Conservation (phyloP, 441 rosid species). For the Mallotus repandus region DNA sequence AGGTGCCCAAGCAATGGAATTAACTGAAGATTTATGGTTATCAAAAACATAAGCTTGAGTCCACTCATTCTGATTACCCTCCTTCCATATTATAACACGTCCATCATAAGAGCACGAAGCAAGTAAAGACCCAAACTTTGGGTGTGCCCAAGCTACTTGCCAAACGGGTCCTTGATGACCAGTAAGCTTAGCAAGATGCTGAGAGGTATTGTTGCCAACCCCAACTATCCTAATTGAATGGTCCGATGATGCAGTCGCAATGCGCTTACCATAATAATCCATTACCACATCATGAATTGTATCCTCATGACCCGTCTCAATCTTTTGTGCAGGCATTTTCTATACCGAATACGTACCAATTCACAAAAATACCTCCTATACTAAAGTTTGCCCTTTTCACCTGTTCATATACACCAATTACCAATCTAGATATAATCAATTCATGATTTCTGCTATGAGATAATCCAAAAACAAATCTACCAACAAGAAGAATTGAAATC, state of each 20-base stretch:
- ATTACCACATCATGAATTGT: constrained; percentile 16
- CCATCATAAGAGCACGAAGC: constrained; percentile 23
- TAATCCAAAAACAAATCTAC: too few relatives aligned
- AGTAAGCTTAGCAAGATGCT: constrained; percentile 11
- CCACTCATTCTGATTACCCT: constrained; percentile 7
- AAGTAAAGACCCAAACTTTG: constrained; percentile 10
- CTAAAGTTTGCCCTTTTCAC: not conserved
- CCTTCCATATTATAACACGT: constrained; percentile 17
- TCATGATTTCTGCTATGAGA: too few relatives aligned
- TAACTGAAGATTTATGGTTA: constrained; percentile 15
- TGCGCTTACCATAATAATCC: constrained; percentile 16
- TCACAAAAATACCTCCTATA: not conserved
- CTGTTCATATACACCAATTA: not conserved
- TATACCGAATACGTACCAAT: not conserved
- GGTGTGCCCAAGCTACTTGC: constrained; percentile 19
- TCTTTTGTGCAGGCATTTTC: constrained; percentile 14
- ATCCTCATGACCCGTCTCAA: constrained; percentile 13
- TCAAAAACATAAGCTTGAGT: constrained; percentile 19
- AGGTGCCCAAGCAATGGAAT: constrained; percentile 21
- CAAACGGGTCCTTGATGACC: constrained; percentile 14
- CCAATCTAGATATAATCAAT: too few relatives aligned
- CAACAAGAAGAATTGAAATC: not conserved
- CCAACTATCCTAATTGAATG: constrained; percentile 9
- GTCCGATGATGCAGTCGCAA: constrained; percentile 7
- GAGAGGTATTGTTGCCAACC: constrained; percentile 16